Evolutionary conservation across 2,329 filamentous ascomycete species (phyloP), one percentile per base, ranked within the genome.

Genomic region (Paecilomyces fulvus): DNA sequence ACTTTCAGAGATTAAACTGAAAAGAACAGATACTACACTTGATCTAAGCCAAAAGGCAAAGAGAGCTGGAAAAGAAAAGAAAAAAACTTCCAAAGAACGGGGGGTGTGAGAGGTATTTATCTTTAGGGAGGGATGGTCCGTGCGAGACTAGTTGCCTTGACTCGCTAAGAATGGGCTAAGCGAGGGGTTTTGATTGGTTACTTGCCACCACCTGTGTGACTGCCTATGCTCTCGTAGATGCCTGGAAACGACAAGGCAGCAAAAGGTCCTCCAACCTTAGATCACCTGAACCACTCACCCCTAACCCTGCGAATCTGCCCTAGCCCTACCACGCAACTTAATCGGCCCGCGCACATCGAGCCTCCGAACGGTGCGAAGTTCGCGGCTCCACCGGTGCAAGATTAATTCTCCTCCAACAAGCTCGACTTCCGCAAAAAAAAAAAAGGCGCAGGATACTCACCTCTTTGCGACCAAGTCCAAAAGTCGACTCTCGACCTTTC

Each of bases 21-120:
- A 88, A 90, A 91, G 88, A 92, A 91, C 87, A 90, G 87, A 89
- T 90, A 90, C 87, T 90, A 90, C 86, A 90, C 86, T 89, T 90
- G 87, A 90, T 90, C 87, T 90, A 88, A 89, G 84, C 84, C 75
- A 75, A 79, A 80, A 77, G 76, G 78, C 74, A 76, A 76, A 74
- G 73, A 76, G 75, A 78, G 75, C 75, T 78, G 67, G 67, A 74
- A 63, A 74, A 72, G 65, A 74, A 73, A 75, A 68, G 28, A 58
- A 58, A 68, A 70, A 72, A 70, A 70, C 70, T 63, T 64, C 59
- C 43, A 51, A 67, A 73, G 59, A 43, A 20, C 1, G 43, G 55
- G 60, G 63, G 61, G 31, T 28, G 54, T 12, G 6, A 5, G 37
- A 2, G 21, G 31, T 63, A 66, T 68, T 67, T 77, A 76, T 73